phyloP scores from a whole-genome alignment of 257 asterid species.

The Salvia hispanica region DNA sequence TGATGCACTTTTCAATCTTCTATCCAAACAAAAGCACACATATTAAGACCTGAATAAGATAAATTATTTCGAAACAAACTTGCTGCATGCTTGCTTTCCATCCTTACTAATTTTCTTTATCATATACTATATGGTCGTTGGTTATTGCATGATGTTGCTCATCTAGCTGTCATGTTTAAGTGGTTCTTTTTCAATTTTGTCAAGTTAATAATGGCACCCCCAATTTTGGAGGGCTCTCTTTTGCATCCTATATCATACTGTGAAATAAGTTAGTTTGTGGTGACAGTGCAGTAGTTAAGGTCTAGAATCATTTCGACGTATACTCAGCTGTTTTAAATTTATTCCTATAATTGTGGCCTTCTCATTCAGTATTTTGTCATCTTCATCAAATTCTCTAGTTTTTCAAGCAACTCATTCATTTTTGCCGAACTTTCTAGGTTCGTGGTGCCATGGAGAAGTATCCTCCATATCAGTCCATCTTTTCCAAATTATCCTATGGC shows the following conservation, averaged over 20 bases:
- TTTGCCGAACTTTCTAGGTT: conserved; percentile 54
- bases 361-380: not conserved
- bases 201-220: not conserved
- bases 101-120: not conserved
- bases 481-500: conserved; percentile 82
- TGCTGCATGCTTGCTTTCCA: conserved; percentile 7
- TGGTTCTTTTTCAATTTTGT: not conserved
- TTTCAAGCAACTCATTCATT: conserved; percentile 14
- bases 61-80: not conserved
- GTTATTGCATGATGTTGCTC: not conserved
- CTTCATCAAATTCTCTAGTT: not conserved
- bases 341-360: not conserved
- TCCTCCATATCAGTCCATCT: conserved; percentile 85
- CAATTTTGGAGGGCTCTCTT: not conserved
- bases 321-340: conserved; percentile 13
- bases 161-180: not conserved
- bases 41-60: not conserved
- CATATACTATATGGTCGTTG: not conserved
- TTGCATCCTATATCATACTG: not conserved
- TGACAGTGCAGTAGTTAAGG: not conserved
- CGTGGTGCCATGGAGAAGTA: conserved; percentile 89
- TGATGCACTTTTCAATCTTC: not conserved
- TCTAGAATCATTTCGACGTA: not conserved
- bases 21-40: conserved; percentile 7
- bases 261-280: conserved; percentile 5